Conservation (phyloP, 306 rosid genomes). For the Fragaria nilgerrensis region DNA sequence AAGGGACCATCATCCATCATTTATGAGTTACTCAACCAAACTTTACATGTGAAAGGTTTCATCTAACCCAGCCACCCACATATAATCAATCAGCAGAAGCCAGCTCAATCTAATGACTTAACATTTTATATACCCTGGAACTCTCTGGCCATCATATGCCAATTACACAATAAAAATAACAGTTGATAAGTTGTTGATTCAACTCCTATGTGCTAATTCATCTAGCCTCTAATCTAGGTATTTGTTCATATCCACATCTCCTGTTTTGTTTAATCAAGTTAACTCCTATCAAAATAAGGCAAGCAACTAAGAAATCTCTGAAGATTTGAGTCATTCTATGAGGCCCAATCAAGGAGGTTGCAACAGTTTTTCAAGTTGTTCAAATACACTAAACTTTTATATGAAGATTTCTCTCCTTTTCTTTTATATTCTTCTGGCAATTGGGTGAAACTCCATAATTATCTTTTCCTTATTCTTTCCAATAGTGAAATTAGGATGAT, state of each 20-base stretch:
- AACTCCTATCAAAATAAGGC: not conserved
- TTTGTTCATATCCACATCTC: not conserved
- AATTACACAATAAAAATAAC: not conserved
- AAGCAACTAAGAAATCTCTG: not conserved
- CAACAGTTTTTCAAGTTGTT: not conserved
- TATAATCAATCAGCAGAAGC: not conserved
- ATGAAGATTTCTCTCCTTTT: not conserved
- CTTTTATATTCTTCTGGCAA: not conserved
- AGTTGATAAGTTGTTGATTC: not conserved
- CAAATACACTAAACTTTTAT: not conserved
- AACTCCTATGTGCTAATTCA: not conserved
- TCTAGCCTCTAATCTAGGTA: not conserved
- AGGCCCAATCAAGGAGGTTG: constrained; percentile 3
- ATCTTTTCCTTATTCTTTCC: not conserved
- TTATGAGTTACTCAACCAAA: not conserved
- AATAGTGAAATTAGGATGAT: not conserved
- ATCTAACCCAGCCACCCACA: not conserved
- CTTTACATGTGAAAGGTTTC: constrained; percentile 1
- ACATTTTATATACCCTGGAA: not conserved
- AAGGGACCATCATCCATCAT: not conserved
- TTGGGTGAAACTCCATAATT: not conserved
- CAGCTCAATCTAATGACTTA: not conserved
- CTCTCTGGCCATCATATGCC: not conserved
- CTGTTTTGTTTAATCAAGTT: not conserved
- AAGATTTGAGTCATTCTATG: not conserved